These are phyloP conservation scores for Fraxinus xanthoxyloides DNA, from an alignment of 305 asterid species.

Conservation along the genomic window DNA sequence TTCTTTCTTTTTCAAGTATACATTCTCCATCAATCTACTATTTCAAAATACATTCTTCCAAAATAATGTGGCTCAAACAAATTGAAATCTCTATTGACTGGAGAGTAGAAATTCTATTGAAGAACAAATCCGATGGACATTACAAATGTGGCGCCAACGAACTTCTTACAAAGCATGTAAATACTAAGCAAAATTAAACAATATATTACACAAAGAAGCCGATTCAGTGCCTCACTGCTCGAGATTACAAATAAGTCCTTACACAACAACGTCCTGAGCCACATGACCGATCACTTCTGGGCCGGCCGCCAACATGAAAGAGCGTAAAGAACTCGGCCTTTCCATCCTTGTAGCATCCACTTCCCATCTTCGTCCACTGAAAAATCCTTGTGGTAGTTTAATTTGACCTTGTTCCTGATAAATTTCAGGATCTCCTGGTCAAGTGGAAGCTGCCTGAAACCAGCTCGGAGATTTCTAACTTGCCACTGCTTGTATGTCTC, in stretches of 20 bases:
- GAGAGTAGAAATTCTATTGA: background rate
- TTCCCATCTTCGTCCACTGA: constrained; percentile 52
- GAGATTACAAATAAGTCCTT: background rate
- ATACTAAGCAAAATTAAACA: background rate
- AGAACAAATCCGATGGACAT: background rate
- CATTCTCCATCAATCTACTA: too few species aligned
- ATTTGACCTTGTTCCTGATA: constrained; percentile 36
- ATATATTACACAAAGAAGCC: background rate
- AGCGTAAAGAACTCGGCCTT: constrained; percentile 43
- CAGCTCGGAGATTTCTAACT: constrained; percentile 33
- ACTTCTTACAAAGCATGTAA: background rate
- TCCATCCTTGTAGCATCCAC: constrained; percentile 62
- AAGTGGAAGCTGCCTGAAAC: constrained; percentile 38
- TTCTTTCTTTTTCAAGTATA: too few species aligned
- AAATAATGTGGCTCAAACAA: too few species aligned
- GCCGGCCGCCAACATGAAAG: constrained; percentile 47
- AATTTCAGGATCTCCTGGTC: constrained; percentile 34
- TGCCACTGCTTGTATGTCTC: constrained; percentile 60
- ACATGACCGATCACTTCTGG: constrained; percentile 12
- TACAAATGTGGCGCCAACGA: background rate
- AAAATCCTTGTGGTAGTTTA: constrained; percentile 42
- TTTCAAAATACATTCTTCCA: too few species aligned
- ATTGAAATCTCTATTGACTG: background rate
- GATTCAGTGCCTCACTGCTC: background rate
- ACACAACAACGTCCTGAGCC: background rate